A percentile compares a stretch with the other conserved stretches of the same genome.
Evolutionary conservation across 257 asterid genomes (phyloP).

Genomic region (Perilla frutescens): DNA sequence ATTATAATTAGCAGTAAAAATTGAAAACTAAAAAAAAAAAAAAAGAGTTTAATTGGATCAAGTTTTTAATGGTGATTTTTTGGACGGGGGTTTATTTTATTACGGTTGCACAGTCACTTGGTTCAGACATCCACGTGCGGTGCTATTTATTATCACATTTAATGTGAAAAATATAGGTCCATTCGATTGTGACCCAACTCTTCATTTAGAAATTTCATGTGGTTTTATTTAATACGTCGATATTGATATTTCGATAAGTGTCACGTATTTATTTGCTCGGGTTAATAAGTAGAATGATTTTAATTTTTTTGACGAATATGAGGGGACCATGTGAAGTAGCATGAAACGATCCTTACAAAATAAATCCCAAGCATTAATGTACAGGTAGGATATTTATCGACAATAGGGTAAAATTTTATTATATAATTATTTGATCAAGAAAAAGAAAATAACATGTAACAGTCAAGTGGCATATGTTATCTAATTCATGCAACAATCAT

Average conservation of each 20-base stretch:
- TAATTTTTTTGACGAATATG: no score
- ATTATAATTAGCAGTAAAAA: slow-evolving; percentile 1
- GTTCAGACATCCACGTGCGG: slow-evolving; percentile 48
- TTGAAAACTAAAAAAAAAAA: background rate
- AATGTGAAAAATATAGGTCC: background rate
- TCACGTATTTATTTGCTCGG: no score
- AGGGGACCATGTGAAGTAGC: background rate
- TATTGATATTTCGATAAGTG: no score
- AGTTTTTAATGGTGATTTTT: background rate
- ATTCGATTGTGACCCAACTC: slow-evolving; percentile 36
- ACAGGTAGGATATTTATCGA: background rate
- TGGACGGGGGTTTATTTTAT: background rate
- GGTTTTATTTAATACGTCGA: no score
- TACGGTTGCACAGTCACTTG: slow-evolving; percentile 30
- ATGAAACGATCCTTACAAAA: no score
- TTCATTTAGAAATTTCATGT: background rate
- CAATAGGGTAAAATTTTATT: background rate
- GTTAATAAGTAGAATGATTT: no score
- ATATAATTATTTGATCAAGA: no score
- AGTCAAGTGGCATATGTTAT: slow-evolving; percentile 17
- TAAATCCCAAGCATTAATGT: background rate
- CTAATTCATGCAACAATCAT: slow-evolving; percentile 25
- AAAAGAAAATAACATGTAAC: background rate
- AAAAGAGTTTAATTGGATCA: background rate
- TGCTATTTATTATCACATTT: slow-evolving; percentile 33